Base-by-base conservation (phyloP, 2,329 filamentous ascomycete species). In the Fusarium redolens region DNA sequence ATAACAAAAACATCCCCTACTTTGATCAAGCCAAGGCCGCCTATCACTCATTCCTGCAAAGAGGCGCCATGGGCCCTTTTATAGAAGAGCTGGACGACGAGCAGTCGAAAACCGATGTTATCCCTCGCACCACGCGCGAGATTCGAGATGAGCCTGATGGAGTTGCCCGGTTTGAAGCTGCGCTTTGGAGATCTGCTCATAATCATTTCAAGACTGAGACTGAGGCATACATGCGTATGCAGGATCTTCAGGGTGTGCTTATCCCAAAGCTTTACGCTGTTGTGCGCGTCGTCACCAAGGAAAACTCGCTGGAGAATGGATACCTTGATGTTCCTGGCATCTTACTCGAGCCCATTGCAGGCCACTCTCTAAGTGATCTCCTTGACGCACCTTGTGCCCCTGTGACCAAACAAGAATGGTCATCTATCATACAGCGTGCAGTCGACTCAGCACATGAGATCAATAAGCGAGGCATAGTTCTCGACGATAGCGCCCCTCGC, bases 121-220 rank as follows among this genome's bases (percentile, higher is more conserved):
- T 30, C 25, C 25, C 44, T 7, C 25, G 44, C 13, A n/a, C 12
- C 5, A 3, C 28, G 4, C 3, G 44, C 8, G 0, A 11, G 0
- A 7, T 47, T 28, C 44, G 44, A 7, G 18, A 10, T 4, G 45
- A n/a, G 28, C 14, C 45, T 2, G 45, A 50, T 22, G 45, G 28
- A 13, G 28, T 50, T 17, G 28, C 45, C 14, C 3, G 3, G 13
- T 50, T 50, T 7, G 45, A 50, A 22, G 45, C 45, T 8, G 7
- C 7, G 4, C 14, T 48, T 6, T 48, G 45, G 28, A 15, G 20
- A 12, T 5, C 12, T 22, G 30, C 45, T 2, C 5, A 31, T 0
- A 17, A 22, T 3, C 8, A 3, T 5, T 22, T 22, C 11, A 50
- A 50, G 14, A 31, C 45, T 3, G 20, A 50, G 13, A 17, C 4